These are phyloP conservation scores for Oryza officinalis DNA, from an alignment of 176 grass and related monocot genomes.

Conservation along the genomic window DNA sequence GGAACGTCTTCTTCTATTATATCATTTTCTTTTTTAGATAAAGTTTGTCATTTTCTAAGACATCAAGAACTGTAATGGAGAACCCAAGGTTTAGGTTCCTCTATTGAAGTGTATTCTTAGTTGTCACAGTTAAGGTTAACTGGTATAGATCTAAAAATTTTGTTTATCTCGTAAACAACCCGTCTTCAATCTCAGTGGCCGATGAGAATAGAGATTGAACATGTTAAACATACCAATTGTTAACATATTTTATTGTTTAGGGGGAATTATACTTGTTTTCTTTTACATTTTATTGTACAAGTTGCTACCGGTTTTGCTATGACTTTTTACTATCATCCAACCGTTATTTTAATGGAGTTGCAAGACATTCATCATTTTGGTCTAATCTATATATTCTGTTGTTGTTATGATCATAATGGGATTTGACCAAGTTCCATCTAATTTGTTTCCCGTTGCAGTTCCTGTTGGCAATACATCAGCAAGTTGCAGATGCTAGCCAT, in stretches of 20 bases:
- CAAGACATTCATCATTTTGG: slow-evolving; percentile 10
- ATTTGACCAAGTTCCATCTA: slow-evolving; percentile 22
- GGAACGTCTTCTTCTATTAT: slow-evolving; percentile 20
- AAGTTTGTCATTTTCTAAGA: not conserved
- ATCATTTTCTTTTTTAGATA: too few species aligned
- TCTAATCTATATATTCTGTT: slow-evolving; percentile 7
- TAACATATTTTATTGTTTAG: not conserved
- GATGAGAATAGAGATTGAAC: not conserved
- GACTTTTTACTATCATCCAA: not conserved
- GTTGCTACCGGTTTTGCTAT: not conserved
- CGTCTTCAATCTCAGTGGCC: not conserved
- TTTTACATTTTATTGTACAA: not conserved
- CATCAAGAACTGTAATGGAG: not conserved
- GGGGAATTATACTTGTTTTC: not conserved
- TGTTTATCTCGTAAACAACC: not conserved
- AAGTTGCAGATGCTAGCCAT: slow-evolving; percentile 80
- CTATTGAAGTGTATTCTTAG: not conserved
- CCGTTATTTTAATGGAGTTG: not conserved
- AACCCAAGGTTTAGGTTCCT: not conserved
- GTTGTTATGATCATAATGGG: not conserved
- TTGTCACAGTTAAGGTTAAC: not conserved
- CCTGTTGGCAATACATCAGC: slow-evolving; percentile 83
- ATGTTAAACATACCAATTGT: not conserved
- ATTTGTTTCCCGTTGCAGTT: slow-evolving; percentile 54
- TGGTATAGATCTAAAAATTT: not conserved